phyloP scores from a whole-genome alignment of 306 rosid genomes.

The Carpinus viminea region DNA sequence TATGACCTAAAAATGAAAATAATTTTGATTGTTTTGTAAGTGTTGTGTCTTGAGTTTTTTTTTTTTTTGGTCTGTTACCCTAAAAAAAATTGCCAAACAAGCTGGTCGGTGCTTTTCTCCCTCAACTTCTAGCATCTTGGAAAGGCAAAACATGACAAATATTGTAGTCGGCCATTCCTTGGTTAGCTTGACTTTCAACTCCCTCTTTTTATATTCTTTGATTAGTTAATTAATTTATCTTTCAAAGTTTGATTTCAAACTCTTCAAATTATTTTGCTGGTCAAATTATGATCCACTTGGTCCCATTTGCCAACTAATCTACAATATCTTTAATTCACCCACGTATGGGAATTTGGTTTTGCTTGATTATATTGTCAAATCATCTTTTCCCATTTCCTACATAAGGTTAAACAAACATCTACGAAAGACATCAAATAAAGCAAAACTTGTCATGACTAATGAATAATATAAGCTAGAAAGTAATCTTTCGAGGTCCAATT shows the following conservation, averaged over 20 bases:
- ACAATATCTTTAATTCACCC: background rate
- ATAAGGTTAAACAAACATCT: background rate
- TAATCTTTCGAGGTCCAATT: background rate
- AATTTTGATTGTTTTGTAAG: too few relatives aligned
- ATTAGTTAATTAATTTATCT: background rate
- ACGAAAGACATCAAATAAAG: background rate
- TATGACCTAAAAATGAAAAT: too few relatives aligned
- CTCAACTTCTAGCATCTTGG: background rate
- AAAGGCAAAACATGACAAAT: background rate
- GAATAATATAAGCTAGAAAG: background rate
- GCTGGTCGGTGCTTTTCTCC: background rate
- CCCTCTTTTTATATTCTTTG: background rate
- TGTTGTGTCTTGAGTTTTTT: too few relatives aligned
- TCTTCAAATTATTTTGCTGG: background rate
- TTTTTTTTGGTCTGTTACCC: too few relatives aligned
- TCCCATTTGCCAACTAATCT: background rate
- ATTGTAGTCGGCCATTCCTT: background rate
- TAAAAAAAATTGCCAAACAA: too few relatives aligned
- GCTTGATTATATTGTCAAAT: background rate
- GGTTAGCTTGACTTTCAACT: background rate
- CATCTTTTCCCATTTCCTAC: background rate
- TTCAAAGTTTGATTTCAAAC: background rate
- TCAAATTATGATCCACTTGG: background rate
- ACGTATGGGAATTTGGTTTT: background rate
- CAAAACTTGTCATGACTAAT: background rate